Percentiles rank a stretch among this genome's conserved stretches.
Evolutionary conservation across 1,284 basidiomycete species (phyloP).

Genomic region (Melampsora americana): DNA sequence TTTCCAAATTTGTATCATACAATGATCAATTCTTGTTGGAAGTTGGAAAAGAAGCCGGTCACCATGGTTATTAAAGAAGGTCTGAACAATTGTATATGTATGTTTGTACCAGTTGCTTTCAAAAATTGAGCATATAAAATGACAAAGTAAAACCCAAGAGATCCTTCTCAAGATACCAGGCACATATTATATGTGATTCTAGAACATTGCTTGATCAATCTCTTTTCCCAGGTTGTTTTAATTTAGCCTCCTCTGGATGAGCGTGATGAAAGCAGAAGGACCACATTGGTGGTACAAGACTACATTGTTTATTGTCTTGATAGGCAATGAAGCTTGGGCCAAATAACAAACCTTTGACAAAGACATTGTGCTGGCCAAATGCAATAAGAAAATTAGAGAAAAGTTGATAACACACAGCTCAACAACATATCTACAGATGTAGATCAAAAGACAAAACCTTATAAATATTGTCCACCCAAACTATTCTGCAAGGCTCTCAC

Average conservation of each 20-base stretch:
- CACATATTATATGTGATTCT: slow-evolving; percentile 88
- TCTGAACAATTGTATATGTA: too few species aligned
- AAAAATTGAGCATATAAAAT: too few species aligned
- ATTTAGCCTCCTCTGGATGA: slow-evolving; percentile 67
- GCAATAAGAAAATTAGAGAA: neutral
- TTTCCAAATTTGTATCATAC: too few species aligned
- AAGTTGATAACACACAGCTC: neutral
- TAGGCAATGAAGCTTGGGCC: too few species aligned
- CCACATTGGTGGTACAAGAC: slow-evolving; percentile 59
- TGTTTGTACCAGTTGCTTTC: too few species aligned
- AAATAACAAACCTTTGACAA: too few species aligned
- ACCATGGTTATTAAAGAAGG: too few species aligned
- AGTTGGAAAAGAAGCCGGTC: too few species aligned
- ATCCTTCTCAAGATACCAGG: slow-evolving; percentile 58
- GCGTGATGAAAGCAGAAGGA: neutral
- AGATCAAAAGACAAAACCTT: slow-evolving; percentile 44
- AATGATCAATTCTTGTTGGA: too few species aligned
- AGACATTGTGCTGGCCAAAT: neutral
- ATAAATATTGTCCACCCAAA: slow-evolving; percentile 74
- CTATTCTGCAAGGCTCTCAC: slow-evolving; percentile 87
- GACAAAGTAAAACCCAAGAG: too few species aligned
- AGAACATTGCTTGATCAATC: slow-evolving; percentile 88
- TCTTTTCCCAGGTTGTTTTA: slow-evolving; percentile 96
- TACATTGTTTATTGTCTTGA: slow-evolving; percentile 50
- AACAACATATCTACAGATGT: slow-evolving; percentile 20